Conservation (phyloP, 2,329 filamentous ascomycete genomes). For the Phaeomoniella chlamydospora region DNA sequence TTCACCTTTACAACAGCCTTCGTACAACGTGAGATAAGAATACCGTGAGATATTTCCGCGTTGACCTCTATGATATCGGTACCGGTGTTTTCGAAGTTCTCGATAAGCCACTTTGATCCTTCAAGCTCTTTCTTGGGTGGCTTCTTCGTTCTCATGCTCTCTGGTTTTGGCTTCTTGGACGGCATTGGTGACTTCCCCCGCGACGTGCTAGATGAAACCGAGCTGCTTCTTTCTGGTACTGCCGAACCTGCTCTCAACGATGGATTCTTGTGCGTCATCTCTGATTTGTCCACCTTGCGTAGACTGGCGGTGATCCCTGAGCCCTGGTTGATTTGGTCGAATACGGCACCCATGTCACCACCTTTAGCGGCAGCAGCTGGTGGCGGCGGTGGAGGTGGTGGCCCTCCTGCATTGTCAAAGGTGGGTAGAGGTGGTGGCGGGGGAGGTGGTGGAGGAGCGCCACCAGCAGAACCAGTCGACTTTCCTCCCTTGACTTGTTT, state of each 20-base stretch:
- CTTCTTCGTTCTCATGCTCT: conserved; percentile 74
- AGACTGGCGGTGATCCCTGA: conserved; percentile 75
- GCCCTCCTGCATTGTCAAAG: conserved; percentile 35
- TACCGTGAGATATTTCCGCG: conserved; percentile 69
- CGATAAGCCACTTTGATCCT: conserved; percentile 88
- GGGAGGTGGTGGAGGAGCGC: conserved; percentile 31
- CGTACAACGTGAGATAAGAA: conserved; percentile 83
- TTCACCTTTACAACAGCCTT: conserved; percentile 79
- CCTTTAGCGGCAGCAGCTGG: conserved; percentile 28
- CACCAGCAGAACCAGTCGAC: conserved; percentile 18
- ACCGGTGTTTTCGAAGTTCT: conserved; percentile 74
- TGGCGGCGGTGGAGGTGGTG: conserved; percentile 50
- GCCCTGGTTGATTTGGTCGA: conserved; percentile 81
- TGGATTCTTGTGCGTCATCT: conserved; percentile 99
- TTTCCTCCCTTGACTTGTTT: conserved; percentile 36
- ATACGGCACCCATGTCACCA: conserved; percentile 70
- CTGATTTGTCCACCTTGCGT: conserved; percentile 82
- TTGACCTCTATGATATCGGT: conserved; percentile 62
- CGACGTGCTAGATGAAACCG: conserved; percentile 28
- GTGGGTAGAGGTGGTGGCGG: conserved; percentile 32
- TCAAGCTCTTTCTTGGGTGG: conserved; percentile 65
- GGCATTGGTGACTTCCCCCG: conserved; percentile 77
- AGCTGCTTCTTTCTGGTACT: conserved; percentile 47
- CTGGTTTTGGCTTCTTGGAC: conserved; percentile 72
- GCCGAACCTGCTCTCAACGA: conserved; percentile 59